Base-by-base conservation (phyloP, 192 early-diverging fungal genomes). In the Geosiphon pyriformis region DNA sequence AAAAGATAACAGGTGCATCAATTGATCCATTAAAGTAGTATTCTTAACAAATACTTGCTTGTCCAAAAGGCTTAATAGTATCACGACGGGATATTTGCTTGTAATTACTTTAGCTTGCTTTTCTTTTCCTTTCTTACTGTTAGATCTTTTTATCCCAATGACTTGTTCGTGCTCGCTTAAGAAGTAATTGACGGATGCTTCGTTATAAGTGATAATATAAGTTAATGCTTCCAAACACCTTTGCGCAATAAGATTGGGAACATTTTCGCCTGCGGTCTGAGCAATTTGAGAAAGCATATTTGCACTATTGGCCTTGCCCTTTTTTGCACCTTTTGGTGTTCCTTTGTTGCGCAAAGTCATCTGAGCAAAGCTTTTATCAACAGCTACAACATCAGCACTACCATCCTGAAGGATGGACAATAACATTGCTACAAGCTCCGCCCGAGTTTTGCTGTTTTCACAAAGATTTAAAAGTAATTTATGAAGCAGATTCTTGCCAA, bases 191-290 rank as follows among this genome's bases (percentile, higher is more conserved):
- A 85, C 82, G 0, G 94, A 81, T 27, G 83, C 82, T 0, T 87
- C 79, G 70, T 96, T 98, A 68, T 77, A 86, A 23, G 81, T 75
- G 0, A 93, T 91, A 56, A 98, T 80, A 56, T 83, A 85, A 46
- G 82, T 87, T 34, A 98, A 78, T 17, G 88, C 83, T 60, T 96
- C 93, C 11, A 98, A 79, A 72, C 88, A 90, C 20, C 96, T 80
- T 67, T 94, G 92, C 2, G 92, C 90, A 4, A 94, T 88, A n/a
- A 96, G 70, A 60, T 93, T 94, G 0, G 96, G 93, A 0, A 92
- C 83, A 20, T 85, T 82, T 35, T 91, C 89, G 42, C 72, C 74
- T 31, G 72, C 72, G 12, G 72, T 71, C 1, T 59, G 60, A 34
- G 49, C 67, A 33, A 65, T 67, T 23, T 69, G 66, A 8, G 73